phyloP scores from a whole-genome alignment of 768 basidiomycete genomes.

The Macrolepiota fuliginosa region DNA sequence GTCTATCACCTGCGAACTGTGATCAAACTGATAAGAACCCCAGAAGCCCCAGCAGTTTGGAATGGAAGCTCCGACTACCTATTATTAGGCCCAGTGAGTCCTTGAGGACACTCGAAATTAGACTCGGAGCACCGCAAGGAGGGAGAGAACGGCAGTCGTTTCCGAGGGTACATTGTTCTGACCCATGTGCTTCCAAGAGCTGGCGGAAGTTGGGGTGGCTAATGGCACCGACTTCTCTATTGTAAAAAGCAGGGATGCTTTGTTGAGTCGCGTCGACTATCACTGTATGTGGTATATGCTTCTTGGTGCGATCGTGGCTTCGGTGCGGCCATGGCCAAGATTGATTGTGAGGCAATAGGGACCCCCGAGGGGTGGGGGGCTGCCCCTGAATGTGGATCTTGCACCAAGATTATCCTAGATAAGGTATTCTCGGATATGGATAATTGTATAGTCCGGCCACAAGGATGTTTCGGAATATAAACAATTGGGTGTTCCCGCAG shows the following conservation, averaged over 20 bases:
- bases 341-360: background rate
- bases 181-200: background rate
- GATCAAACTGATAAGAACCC: constrained; percentile 1
- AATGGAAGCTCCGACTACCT: background rate
- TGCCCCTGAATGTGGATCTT: background rate
- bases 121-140: background rate
- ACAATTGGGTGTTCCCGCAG: background rate
- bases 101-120: background rate
- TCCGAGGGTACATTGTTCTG: background rate
- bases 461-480: background rate
- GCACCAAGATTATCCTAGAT: background rate
- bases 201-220: background rate
- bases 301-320: background rate
- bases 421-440: background rate
- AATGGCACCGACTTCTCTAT: background rate
- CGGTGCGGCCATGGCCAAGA: background rate
- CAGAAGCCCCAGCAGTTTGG: background rate
- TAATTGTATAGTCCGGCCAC: background rate
- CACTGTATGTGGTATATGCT: background rate
- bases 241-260: background rate
- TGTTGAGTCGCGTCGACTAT: background rate
- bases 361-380: background rate
- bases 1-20: background rate
- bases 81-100: background rate
- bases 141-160: background rate